phyloP scores from a whole-genome alignment of 768 basidiomycete genomes.

The Asterophora lycoperdoides region DNA sequence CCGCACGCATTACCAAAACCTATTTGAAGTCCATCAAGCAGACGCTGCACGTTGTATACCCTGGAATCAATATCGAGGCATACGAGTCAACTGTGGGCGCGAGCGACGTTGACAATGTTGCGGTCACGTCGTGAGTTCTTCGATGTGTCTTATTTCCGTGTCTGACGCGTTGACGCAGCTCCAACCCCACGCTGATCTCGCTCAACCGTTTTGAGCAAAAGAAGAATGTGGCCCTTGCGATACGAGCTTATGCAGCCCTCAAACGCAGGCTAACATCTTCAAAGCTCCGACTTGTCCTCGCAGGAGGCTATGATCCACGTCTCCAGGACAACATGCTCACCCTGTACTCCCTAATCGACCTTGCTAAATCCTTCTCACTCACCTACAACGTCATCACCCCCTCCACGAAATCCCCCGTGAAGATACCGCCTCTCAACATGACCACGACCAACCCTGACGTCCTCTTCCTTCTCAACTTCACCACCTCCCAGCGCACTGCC shows the following conservation, averaged over 20 bases:
- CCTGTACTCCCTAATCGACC: slow-evolving; percentile 57
- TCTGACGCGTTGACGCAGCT: slow-evolving; percentile 27
- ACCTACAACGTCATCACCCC: slow-evolving; percentile 56
- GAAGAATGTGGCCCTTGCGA: slow-evolving; percentile 83
- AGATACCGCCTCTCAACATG: slow-evolving; percentile 37
- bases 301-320: slow-evolving; percentile 88
- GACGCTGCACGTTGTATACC: slow-evolving; percentile 82
- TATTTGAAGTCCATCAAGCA: slow-evolving; percentile 68
- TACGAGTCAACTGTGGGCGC: slow-evolving; percentile 51
- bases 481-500: slow-evolving; percentile 75
- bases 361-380: slow-evolving; percentile 50
- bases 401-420: slow-evolving; percentile 31
- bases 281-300: slow-evolving; percentile 70
- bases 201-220: slow-evolving; percentile 95
- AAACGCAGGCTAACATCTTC: slow-evolving; percentile 22
- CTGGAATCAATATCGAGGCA: slow-evolving; percentile 80
- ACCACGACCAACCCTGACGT: slow-evolving; percentile 50
- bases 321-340: slow-evolving; percentile 79
- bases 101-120: slow-evolving; percentile 47
- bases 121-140: slow-evolving; percentile 53
- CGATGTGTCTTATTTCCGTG: not conserved
- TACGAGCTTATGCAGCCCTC: slow-evolving; percentile 69
- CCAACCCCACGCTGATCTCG: slow-evolving; percentile 74
- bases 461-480: slow-evolving; percentile 90
- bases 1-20: slow-evolving; percentile 70